Evolutionary conservation across 805 yeast species (phyloP).

Genomic region (Metschnikowia proteae): DNA sequence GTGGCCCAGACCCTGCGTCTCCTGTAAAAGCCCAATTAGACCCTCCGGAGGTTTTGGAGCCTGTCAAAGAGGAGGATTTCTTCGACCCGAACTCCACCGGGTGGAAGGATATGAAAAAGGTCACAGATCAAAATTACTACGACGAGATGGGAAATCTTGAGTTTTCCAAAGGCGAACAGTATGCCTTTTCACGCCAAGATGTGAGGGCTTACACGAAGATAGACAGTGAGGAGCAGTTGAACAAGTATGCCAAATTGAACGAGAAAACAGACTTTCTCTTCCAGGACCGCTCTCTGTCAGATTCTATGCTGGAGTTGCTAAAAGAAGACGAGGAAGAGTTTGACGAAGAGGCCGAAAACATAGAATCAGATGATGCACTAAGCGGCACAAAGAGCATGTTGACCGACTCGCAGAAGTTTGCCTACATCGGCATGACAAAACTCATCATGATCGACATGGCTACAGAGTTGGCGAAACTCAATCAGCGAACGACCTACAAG

Average conservation of each 20-base stretch:
- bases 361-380: conserved; percentile 60
- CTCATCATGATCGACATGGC: conserved; percentile 79
- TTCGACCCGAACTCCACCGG: conserved; percentile 41
- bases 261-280: conserved; percentile 52
- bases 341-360: conserved; percentile 38
- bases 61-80: conserved; percentile 27
- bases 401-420: conserved; percentile 80
- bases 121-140: conserved; percentile 72
- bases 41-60: neutral
- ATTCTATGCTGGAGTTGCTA: conserved; percentile 21
- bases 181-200: conserved; percentile 37
- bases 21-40: neutral
- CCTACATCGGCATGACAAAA: conserved; percentile 83
- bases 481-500: conserved; percentile 48
- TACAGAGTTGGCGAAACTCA: conserved; percentile 61
- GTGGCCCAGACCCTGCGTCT: neutral
- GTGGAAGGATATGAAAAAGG: conserved; percentile 88
- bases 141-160: conserved; percentile 73
- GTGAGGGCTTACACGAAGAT: conserved; percentile 83
- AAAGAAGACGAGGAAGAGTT: conserved; percentile 28
- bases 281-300: conserved; percentile 18
- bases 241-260: conserved; percentile 54
- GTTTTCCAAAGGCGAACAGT: conserved; percentile 27
- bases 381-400: conserved; percentile 77
- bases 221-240: conserved; percentile 81